Evolutionary conservation across 345 rosid species (phyloP), one percentile per base, ranked within the genome.

Genomic region (Dipteronia sinensis): DNA sequence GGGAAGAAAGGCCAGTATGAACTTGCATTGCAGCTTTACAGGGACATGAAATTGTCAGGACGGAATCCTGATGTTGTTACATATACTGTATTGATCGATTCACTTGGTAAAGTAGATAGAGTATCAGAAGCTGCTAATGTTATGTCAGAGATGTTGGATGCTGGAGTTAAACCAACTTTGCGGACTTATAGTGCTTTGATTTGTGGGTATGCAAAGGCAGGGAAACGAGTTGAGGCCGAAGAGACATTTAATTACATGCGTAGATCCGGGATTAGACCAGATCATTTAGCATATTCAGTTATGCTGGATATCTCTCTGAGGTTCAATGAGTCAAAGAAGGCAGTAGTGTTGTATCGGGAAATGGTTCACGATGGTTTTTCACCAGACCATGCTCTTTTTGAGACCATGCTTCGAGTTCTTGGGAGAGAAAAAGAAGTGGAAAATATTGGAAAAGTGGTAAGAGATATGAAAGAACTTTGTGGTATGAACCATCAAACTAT

Each of bases 131-230:
- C 97, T 46, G 91, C 93, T 58, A 84, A 78, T 42, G 78, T 95
- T 40, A 91, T 95, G 99, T 89, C 96, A 15, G 97, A 95, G 90
- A 95, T 95, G 99, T 79, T 93, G 88, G 91, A 91, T 67, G 77
- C 79, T 3, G 93, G 92, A 70, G 89, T 95, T 51, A 95, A 90
- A 81, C 99, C 99, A 47, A 92, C 94, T 71, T 81, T 95, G 79
- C 88, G 85, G 81, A 95, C 99, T 47, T 95, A 89, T 65, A 95
- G 96, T 86, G 99, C 99, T 79, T 91, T 95, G 74, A 89, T 95
- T 76, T 92, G 97, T 83, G 99, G 96, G 71, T 95, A 91, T 88
- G 97, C 99, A 34, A 95, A 90, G 93, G 93, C 94, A 70, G 99
- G 99, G 78, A 88, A 83, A 82, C 87, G 87, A 56, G 81, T 82